Evolutionary conservation across 2,329 filamentous ascomycete genomes (phyloP), one percentile per base, ranked within the genome.

Genomic region (Exophiala oligosperma): DNA sequence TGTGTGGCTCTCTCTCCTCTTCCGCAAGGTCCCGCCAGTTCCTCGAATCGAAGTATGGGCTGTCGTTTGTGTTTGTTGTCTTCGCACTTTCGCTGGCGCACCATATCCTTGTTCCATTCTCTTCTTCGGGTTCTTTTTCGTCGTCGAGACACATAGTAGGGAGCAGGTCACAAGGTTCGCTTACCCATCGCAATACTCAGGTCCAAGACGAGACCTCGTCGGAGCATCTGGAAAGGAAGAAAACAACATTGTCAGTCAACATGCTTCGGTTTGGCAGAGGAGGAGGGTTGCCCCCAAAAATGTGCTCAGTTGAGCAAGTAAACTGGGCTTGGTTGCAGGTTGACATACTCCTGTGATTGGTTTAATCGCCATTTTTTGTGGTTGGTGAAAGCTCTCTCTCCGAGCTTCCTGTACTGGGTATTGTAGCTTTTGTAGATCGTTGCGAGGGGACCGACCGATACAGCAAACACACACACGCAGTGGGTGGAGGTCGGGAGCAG

Each of bases 111-210:
- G 17, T 17, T 17, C 17, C 17, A 17, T 17, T 17, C 17, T 17
- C 17, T 17, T 17, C 17, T 17, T 17, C 17, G 17, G 17, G 17
- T 17, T 1, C 26, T 17, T n/a, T 11, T 40, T 44, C 38, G 8
- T 7, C 8, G 5, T 44, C 12, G 24, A 40, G 50, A 26, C 24
- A 12, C 26, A n/a, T 29, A 29, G 37, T 46, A 14, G 17, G 44
- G 26, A 32, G 17, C 17, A 17, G 52, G 24, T 50, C 14, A 14
- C 17, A 44, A 46, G 40, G 11, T 38, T 37, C 54, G 79, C 84
- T 74, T 78, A 86, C 85, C 86, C 70, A 85, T 76, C 65, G 84
- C 83, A 71, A 86, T 83, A 69, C 82, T 84, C 69, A 89, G 77
- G 74, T 89, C 85, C 67, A 88, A 79, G 67, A 89, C 84, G 60